Evolutionary conservation across 257 asterid genomes (phyloP).

Genomic region (Solanum medicagineum): DNA sequence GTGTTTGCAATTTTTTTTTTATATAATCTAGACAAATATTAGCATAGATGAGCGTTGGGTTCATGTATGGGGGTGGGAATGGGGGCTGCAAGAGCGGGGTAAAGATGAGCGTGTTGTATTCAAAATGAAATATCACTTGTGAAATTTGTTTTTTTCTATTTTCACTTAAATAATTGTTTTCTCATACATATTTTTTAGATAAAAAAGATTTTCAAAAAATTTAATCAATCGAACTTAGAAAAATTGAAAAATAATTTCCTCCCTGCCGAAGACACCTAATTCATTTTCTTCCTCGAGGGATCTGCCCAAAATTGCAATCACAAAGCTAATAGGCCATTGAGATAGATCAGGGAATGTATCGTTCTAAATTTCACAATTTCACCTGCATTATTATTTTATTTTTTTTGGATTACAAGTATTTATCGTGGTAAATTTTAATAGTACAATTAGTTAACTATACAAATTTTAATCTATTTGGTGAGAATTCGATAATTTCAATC

Average conservation of each 20-base stretch:
- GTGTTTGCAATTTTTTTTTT: not conserved
- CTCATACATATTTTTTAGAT: not conserved
- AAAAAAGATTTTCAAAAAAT: not conserved
- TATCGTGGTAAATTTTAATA: not conserved
- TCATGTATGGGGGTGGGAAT: not conserved
- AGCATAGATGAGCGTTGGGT: no score
- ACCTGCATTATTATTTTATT: not conserved
- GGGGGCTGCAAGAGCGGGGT: not conserved
- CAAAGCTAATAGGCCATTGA: not conserved
- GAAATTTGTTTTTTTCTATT: not conserved
- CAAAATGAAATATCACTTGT: not conserved
- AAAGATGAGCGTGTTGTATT: not conserved
- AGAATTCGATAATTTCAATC: not conserved
- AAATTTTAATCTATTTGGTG: not conserved
- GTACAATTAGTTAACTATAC: not conserved
- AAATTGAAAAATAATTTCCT: not conserved
- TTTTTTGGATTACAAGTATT: not conserved
- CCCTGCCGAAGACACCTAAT: not conserved
- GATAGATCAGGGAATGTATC: not conserved
- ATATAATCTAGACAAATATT: not conserved
- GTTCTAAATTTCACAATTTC: not conserved
- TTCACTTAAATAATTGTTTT: not conserved
- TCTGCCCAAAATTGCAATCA: not conserved
- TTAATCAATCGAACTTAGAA: not conserved
- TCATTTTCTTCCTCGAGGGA: no score